Conservation (phyloP, 2,329 filamentous ascomycete species). For the Cordyceps fumosorosea region DNA sequence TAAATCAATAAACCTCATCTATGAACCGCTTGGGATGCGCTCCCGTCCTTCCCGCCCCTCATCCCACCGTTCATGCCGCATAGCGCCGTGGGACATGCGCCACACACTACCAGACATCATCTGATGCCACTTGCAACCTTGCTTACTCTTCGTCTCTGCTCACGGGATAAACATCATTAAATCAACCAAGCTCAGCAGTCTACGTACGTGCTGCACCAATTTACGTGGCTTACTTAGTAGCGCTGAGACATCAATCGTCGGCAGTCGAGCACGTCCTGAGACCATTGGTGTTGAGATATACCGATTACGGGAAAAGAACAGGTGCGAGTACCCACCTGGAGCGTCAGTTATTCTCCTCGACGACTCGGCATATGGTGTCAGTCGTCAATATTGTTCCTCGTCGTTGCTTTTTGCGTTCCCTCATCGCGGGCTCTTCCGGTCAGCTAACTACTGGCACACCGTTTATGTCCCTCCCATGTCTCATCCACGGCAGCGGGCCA, state of each 20-base stretch:
- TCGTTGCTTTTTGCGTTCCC: neutral
- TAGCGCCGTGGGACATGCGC: conserved; percentile 2
- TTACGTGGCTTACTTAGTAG: neutral
- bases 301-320: neutral
- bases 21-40: conserved; percentile 3
- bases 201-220: neutral
- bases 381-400: neutral
- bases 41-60: conserved; percentile 8
- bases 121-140: neutral
- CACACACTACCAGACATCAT: conserved; percentile 5
- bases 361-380: neutral
- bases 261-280: neutral
- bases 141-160: neutral
- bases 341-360: neutral
- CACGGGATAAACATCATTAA: neutral
- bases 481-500: neutral
- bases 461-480: neutral
- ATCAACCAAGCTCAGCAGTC: neutral
- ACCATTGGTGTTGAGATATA: neutral
- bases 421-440: neutral
- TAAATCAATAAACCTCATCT: neutral
- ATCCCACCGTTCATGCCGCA: conserved; percentile 11
- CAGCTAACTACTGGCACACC: neutral
- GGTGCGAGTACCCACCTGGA: neutral
- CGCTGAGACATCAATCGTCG: neutral